Evolutionary conservation across 2,329 filamentous ascomycete species (phyloP), one percentile per base, ranked within the genome.

Genomic region (Diplodia intermedia): DNA sequence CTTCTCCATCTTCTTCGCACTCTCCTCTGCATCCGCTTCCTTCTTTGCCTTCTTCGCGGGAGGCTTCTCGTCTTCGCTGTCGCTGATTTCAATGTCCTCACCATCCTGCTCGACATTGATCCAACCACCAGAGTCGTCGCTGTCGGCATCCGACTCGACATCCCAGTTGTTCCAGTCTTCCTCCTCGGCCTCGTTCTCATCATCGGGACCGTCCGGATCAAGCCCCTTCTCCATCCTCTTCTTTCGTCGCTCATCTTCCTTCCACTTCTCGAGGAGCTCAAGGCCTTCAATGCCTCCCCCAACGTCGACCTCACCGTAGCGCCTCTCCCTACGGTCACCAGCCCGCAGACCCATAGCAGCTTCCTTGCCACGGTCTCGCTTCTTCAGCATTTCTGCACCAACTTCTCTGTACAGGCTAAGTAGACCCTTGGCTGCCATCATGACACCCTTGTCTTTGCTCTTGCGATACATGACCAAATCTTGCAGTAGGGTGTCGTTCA

Each of bases 371-470:
- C 95, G 88, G 77, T 97, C 95, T 75, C 91, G 89, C 84, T 93
- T 96, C 80, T 90, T 91, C 69, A 99, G 83, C 82, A 98, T 87
- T 72, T 97, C 92, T 0, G 95, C 92, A 43, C 91, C 93, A 15
- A 97, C 91, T 76, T 98, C 94, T 72, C 95, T 86, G 82, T 97
- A 99, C 6, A 99, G 84, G 29, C 92, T 93, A 52, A 99, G 84
- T 7, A 99, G 83, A 71, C 95, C 94, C 78, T 95, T 94, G 15
- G 94, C 93, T 8, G 95, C 95, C 95, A 99, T 98, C 87, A 97
- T 94, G n/a, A 95, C 92, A 69, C 94, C 94, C 83, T 98, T 99
- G 77, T 99, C 95, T 78, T 99, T 99, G 77, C 92, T 97, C 84
- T 96, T 97, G 69, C 92, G 88, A 81, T 99, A 98, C 83, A 95